A percentile compares a stretch with the other conserved stretches of the same genome.
These are phyloP conservation scores for Vigna hirtella DNA, from an alignment of 306 rosid genomes.

Conservation along the genomic window DNA sequence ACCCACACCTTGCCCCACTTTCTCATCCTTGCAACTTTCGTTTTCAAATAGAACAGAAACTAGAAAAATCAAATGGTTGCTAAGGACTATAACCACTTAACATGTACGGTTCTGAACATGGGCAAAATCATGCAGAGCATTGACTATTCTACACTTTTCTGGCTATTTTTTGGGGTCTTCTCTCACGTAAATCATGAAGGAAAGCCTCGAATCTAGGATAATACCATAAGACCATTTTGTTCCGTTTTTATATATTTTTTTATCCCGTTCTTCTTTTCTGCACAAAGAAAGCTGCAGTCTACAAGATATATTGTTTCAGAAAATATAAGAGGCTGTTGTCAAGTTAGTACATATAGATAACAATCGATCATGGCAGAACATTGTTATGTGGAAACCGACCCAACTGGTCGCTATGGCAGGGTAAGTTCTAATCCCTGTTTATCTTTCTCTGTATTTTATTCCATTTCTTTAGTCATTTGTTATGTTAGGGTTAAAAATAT, in stretches of 20 bases:
- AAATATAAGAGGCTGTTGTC: constrained; percentile 14
- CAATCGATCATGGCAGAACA: constrained; percentile 42
- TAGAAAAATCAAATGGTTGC: constrained; percentile 54
- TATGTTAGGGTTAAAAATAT: background rate
- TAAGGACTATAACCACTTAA: constrained; percentile 46
- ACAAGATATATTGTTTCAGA: background rate
- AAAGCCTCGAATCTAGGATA: constrained; percentile 62
- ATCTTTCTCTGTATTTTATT: background rate
- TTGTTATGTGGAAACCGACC: constrained; percentile 78
- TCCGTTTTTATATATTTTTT: background rate
- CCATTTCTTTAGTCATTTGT: constrained; percentile 22
- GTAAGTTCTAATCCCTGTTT: constrained; percentile 52
- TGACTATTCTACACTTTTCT: constrained; percentile 67
- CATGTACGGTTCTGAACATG: constrained; percentile 55
- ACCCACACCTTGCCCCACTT: constrained; percentile 30
- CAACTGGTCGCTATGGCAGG: constrained; percentile 86
- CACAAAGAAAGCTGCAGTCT: background rate
- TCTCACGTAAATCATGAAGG: constrained; percentile 76
- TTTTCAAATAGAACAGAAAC: constrained; percentile 45
- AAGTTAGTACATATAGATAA: constrained; percentile 15
- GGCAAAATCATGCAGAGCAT: constrained; percentile 64
- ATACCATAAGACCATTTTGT: background rate
- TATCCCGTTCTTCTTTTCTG: background rate
- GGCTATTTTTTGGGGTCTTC: constrained; percentile 63
- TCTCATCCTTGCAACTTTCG: constrained; percentile 29